phyloP scores from a whole-genome alignment of 169 alveolate genomes.

The Fabrea salina region DNA sequence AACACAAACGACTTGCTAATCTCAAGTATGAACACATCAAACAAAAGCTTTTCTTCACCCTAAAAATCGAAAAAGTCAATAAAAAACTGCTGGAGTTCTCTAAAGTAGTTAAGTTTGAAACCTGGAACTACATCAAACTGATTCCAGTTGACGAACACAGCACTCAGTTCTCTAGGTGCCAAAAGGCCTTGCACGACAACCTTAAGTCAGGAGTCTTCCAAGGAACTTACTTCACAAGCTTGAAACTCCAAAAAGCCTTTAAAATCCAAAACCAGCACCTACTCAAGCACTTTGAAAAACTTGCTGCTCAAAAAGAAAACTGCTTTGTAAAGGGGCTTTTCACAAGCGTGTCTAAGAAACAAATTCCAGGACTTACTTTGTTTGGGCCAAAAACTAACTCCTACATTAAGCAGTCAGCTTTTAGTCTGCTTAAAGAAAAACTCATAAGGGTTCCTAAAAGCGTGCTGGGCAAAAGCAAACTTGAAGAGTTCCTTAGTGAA shows the following conservation, averaged over 20 bases:
- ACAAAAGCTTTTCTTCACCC: neutral
- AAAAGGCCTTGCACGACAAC: constrained; percentile 7
- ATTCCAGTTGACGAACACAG: neutral
- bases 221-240: neutral
- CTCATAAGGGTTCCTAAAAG: neutral
- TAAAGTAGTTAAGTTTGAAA: neutral
- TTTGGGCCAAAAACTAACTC: neutral
- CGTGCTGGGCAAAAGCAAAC: neutral
- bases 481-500: neutral
- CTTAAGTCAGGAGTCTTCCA: neutral
- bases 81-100: constrained; percentile 1
- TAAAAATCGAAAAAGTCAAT: constrained; percentile 9
- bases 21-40: constrained; percentile 17
- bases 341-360: neutral
- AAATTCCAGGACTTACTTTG: neutral
- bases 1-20: constrained; percentile 18
- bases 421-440: neutral
- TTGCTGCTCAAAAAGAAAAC: neutral
- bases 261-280: neutral
- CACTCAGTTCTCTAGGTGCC: neutral
- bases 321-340: constrained; percentile 15
- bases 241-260: constrained; percentile 9
- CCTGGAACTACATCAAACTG: neutral
- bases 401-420: neutral
- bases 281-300: neutral